Base-by-base conservation (phyloP, 1,139 yeast genomes). In the Suhomyces chickasaworum region DNA sequence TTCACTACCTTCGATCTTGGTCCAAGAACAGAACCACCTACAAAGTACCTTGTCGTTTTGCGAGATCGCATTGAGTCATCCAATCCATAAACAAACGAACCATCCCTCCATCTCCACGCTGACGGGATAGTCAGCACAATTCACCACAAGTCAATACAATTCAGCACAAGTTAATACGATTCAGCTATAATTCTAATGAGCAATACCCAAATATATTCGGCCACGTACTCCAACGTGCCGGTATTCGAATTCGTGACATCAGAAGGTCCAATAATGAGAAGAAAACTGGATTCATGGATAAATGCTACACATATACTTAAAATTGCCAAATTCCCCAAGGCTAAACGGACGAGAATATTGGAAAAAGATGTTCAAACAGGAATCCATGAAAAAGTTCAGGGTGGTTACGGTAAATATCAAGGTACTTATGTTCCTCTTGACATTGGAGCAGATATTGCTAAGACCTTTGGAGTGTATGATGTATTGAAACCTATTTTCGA, bases 331-430 rank as follows among this genome's bases (percentile, higher is more conserved):
- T 81, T 88, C 47, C 95, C 95, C 50, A 88, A 90, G 64, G 86
- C 96, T 1, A 84, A 85, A 56, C 73, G 97, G 49, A 88, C 96
- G 7, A 83, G 90, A 57, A 81, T 90, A 49, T 74, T 90, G 57
- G 97, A 91, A 61, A 83, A 83, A 54, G 97, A 90, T 60, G 89
- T 91, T n/a, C 90, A 83, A 53, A 80, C 84, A 1, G 95, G 95
- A 23, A 74, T 74, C 34, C 96, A 89, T 64, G 97, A 91, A 62
- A 91, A 90, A 62, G 93, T 91, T 10, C 97, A 90, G 67, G 97
- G 97, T 39, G 97, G 97, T 0, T 89, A 90, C 61, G 97, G 97
- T 12, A 86, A 89, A 61, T 89, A 88, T 63, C 97, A 91, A 67
- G 98, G 98, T 1, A 89, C 97, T 0, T 93, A 97, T 89, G 86